Evolutionary conservation across 805 yeast species (phyloP), one percentile per base, ranked within the genome.

Genomic region (Saturnispora saitoi): DNA sequence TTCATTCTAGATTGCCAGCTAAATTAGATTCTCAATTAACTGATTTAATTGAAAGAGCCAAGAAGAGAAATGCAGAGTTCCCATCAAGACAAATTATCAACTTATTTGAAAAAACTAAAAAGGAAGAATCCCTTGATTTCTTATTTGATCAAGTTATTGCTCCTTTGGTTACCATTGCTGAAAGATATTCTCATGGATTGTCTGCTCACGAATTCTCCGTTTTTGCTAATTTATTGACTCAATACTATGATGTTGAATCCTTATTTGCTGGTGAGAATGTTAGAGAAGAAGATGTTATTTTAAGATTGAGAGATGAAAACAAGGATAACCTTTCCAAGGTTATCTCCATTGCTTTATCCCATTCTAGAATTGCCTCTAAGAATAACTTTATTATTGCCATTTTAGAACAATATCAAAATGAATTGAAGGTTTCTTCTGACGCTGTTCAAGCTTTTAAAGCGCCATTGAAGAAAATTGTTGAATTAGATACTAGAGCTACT

Each of bases 331-430:
- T 91, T 63, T 71, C 73, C 42, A 78, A 77, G 61, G 98, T 91
- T 48, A 82, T 87, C 47, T 59, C 71, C 51, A 74, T 76, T 48
- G 88, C 84, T 29, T 75, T 90, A 62, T 90, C 98, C 11, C 99
- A 95, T 67, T 80, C 95, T 15, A 82, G 95, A 64, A 93, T 90
- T 31, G 85, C 95, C 47, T 88, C 96, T 42, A 93, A 90, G 75
- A 93, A 89, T 71, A 87, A 84, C 65, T 77, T 95, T 63, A 74
- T 93, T 47, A 73, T 87, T 63, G 96, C 96, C 31, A 84, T 93
- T 54, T 73, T 91, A 61, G 80, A 81, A 51, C 83, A 78, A 50
- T 91, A 90, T 66, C 89, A 85, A 66, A 86, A 90, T 45, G 69
- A 83, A 42, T 77, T 86, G 63, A 89, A 83, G 63, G 76, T 82